These are phyloP conservation scores for Plasmodium berghei DNA, from an alignment of 169 alveolate genomes.

Conservation along the genomic window DNA sequence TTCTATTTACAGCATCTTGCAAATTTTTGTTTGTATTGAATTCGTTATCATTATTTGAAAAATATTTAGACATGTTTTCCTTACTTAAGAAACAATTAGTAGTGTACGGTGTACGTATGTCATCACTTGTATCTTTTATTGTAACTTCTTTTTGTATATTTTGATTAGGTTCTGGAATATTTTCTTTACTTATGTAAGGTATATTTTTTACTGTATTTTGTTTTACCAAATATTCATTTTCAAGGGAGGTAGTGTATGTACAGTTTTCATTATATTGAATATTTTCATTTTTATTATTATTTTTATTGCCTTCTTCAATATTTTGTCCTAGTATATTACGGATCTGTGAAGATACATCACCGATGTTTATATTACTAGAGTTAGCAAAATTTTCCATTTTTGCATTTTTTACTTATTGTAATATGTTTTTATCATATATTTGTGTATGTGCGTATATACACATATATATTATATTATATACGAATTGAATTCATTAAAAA, in stretches of 20 bases:
- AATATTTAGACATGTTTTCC: slow-evolving; percentile 11
- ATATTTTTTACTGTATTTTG: neutral
- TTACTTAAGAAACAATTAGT: slow-evolving; percentile 6
- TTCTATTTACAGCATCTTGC: slow-evolving; percentile 74
- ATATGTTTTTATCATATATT: neutral
- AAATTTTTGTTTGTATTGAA: slow-evolving; percentile 41
- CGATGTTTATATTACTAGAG: slow-evolving; percentile 5
- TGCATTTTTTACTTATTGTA: slow-evolving; percentile 10
- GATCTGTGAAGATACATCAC: slow-evolving; percentile 33
- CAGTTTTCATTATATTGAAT: neutral
- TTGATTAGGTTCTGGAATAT: neutral
- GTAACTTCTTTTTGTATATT: slow-evolving; percentile 16
- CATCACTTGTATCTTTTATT: slow-evolving; percentile 10
- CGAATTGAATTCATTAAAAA: too few species aligned
- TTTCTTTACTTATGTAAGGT: slow-evolving; percentile 16
- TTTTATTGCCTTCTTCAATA: slow-evolving; percentile 7
- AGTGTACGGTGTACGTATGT: neutral
- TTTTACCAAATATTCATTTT: slow-evolving; percentile 22
- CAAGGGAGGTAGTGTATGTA: neutral
- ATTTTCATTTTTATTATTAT: neutral
- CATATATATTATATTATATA: neutral
- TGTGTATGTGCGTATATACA: slow-evolving; percentile 6
- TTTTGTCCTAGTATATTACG: slow-evolving; percentile 6
- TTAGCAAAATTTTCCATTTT: slow-evolving; percentile 60
- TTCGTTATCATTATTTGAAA: slow-evolving; percentile 29